Base-by-base conservation (phyloP, 139 green algal genomes). In the Edaphochlamys debaryana region DNA sequence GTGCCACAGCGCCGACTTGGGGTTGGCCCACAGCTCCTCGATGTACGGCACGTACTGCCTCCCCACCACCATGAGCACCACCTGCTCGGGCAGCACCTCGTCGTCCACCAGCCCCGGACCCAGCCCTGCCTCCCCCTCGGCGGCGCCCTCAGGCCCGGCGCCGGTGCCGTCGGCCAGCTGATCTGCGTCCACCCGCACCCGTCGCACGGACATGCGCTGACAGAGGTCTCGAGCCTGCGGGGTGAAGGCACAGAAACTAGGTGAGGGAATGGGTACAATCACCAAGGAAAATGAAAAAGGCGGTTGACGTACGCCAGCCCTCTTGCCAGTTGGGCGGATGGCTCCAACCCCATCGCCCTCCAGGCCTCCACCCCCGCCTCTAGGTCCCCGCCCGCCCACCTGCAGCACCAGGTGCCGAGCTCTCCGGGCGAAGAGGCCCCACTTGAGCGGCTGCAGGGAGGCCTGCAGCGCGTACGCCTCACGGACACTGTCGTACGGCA, bases 381-480 rank as follows among this genome's bases (percentile, higher is more conserved):
- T n/a, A n/a, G n/a, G n/a, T n/a, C n/a, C n/a, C n/a, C n/a, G n/a
- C 76, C 69, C 34, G 7, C 71, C 2, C 34, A 88, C 54, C 76
- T 88, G 84, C 52, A 62, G 32, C 36, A 80, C 84, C 56, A 88
- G 32, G 58, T 88, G 84, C 69, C 69, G 38, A 2, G 84, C 84
- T 19, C 56, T 52, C 32, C 67, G 42, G 34, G 62, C 60, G 52
- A 88, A 85, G 32, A 81, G 70, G 13, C 30, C 45, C 20, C 40
- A 85, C 68, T 85, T 85, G 37, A 88, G 69, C 42, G 84, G 84
- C 58, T 88, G 82, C 82, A 87, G 82, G 66, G 15, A 20, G 32
- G 73, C 82, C 64, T 87, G 82, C 36, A 63, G 37, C 41, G 37
- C 37, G 17, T 79, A 74, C 23, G 67, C 82, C 22, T 32, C 54